Evolutionary conservation across 169 alveolate species (phyloP), one percentile per base, ranked within the genome.

Genomic region (Plasmodium gonderi): DNA sequence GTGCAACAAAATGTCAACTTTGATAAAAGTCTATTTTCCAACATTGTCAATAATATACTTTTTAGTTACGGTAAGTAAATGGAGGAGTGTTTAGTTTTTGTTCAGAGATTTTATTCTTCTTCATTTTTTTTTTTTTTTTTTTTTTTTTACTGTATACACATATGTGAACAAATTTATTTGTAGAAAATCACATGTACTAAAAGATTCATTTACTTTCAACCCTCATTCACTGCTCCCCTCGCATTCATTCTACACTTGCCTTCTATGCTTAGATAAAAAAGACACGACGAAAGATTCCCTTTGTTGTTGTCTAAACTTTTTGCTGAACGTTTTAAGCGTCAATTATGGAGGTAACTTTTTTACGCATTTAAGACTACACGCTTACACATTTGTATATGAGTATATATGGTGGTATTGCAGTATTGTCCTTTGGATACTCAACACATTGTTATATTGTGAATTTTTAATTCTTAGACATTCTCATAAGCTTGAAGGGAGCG

Each of bases 401-500:
- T 60, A n/a, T n/a, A 3, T n/a, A 0, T 14, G 26, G 36, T 29
- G 72, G 72, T 23, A n/a, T 60, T 29, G 72, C 6, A 3, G 8
- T 60, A 11, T 36, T 8, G 17, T 23, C 72, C 31, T 26, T 36
- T 11, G 8, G 5, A 60, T 1, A 6, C n/a, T 29, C 11, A 12
- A 23, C 5, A 60, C 72, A 60, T 36, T 23, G 17, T 29, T 36
- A 5, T 36, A 12, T 60, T 80, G 9, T 47, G 23, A 38, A 80
- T 82, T 23, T 44, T 82, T 82, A 5, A 20, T 54, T 11, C 60
- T 68, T 82, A 82, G 92, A 69, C n/a, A 40, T 69, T 26, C 60
- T 82, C 23, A 54, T 14, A 47, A 44, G 40, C 40, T 69, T 82
- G 78, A 82, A 51, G 64, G 77, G 31, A 68, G 31, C 54, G 26